phyloP scores from a whole-genome alignment of 2,329 filamentous ascomycete species.

The Truncatella angustata region DNA sequence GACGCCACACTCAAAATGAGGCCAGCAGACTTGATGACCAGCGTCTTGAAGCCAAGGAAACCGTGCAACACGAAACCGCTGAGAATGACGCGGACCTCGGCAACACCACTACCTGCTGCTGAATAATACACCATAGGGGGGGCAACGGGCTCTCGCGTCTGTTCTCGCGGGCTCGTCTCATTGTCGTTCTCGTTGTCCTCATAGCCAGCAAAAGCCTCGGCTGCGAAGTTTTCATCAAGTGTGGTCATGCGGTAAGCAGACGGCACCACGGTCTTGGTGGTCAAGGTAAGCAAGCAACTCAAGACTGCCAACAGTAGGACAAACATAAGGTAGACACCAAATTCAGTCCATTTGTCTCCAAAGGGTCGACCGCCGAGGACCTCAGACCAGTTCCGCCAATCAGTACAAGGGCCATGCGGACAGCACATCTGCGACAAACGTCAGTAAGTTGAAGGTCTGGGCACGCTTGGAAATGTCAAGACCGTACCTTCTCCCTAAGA shows the following conservation, averaged over 20 bases:
- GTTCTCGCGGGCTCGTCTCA: conserved; percentile 37
- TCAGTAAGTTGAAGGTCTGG: not conserved
- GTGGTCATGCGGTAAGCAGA: conserved; percentile 85
- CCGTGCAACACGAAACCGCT: conserved; percentile 96
- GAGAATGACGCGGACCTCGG: conserved; percentile 96
- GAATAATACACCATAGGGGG: conserved; percentile 92
- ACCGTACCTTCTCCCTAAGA: conserved; percentile 62
- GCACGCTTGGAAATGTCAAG: not conserved
- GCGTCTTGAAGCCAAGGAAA: conserved; percentile 84
- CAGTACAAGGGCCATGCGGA: conserved; percentile 53
- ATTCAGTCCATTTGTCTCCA: conserved; percentile 67
- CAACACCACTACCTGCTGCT: conserved; percentile 91
- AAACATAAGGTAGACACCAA: conserved; percentile 68
- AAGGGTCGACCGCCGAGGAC: conserved; percentile 43
- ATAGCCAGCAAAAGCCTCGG: conserved; percentile 45
- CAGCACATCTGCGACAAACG: conserved; percentile 45
- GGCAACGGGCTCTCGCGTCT: conserved; percentile 20
- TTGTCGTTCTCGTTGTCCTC: conserved; percentile 40
- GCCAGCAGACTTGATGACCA: conserved; percentile 80
- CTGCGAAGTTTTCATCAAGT: conserved; percentile 87
- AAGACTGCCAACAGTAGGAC: conserved; percentile 68
- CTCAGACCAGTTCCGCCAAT: conserved; percentile 57
- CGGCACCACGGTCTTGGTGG: conserved; percentile 91
- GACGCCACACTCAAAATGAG: conserved; percentile 88
- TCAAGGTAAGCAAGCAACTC: conserved; percentile 78